Percentiles rank a stretch among this genome's conserved stretches.
Evolutionary conservation across 148 eudicot genomes (phyloP).

Genomic region (Rhododendron williamsianum): DNA sequence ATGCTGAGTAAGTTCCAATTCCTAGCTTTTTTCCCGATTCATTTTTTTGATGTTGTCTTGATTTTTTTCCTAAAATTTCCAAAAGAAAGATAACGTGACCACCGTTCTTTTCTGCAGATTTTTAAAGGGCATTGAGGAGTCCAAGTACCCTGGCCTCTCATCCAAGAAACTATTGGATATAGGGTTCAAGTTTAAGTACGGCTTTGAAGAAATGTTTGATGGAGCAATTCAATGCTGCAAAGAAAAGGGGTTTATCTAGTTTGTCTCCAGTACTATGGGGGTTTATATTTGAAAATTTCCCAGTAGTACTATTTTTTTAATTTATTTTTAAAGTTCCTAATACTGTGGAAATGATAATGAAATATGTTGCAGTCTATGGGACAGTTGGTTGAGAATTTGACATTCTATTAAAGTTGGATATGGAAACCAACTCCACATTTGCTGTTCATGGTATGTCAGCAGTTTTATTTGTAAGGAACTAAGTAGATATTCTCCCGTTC

Average conservation of each 20-base stretch:
- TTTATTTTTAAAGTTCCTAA: background rate
- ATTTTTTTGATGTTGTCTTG: background rate
- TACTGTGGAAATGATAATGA: background rate
- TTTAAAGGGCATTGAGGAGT: constrained; percentile 5
- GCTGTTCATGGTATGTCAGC: no score
- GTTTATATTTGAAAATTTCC: background rate
- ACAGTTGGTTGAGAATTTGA: background rate
- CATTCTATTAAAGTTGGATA: background rate
- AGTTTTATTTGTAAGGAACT: no score
- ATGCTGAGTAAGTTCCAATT: constrained; percentile 18
- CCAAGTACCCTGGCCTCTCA: constrained; percentile 22
- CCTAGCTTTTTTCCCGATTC: background rate
- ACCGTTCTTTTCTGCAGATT: background rate
- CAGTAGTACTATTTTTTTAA: background rate
- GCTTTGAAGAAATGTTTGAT: constrained; percentile 39
- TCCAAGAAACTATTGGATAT: constrained; percentile 36
- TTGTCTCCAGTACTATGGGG: background rate
- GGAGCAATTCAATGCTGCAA: constrained; percentile 39
- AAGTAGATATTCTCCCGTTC: no score
- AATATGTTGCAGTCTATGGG: background rate
- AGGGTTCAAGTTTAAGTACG: constrained; percentile 39
- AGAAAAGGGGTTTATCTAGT: constrained; percentile 24
- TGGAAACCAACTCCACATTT: background rate
- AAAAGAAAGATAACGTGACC: background rate
- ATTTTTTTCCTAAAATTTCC: background rate